Conservation (phyloP, 257 asterid species). For the Nicotiana knightiana region DNA sequence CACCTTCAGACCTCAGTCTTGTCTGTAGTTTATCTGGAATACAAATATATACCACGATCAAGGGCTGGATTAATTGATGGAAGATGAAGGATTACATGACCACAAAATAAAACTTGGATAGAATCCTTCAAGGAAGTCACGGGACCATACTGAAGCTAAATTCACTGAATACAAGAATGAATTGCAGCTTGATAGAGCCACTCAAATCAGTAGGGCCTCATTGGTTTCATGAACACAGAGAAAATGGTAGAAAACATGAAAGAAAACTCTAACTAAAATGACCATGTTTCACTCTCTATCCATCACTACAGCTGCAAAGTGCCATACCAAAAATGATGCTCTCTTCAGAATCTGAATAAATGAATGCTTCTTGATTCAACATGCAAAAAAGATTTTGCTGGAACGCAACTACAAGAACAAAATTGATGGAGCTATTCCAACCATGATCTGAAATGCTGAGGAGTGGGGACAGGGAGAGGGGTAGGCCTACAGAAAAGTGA, state of each 20-base stretch:
- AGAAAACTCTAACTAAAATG: background rate
- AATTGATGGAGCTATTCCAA: background rate
- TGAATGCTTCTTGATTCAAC: background rate
- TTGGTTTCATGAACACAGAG: background rate
- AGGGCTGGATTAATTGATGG: background rate
- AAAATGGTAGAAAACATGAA: background rate
- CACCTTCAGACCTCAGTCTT: conserved; percentile 94
- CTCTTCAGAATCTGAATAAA: background rate
- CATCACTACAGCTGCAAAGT: background rate
- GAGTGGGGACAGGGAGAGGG: background rate
- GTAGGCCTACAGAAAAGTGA: conserved; percentile 6
- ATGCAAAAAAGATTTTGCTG: background rate
- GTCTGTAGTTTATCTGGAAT: conserved; percentile 80
- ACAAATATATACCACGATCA: background rate
- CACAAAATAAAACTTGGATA: background rate
- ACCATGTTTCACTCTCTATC: background rate
- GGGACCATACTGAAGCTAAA: background rate
- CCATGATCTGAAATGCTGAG: background rate
- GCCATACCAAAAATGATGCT: background rate
- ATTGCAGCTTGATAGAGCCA: background rate
- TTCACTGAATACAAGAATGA: background rate
- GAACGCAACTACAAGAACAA: background rate
- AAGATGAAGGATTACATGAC: background rate
- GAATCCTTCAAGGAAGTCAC: background rate
- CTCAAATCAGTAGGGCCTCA: background rate